These are phyloP conservation scores for Gypsophila paniculata DNA, from an alignment of 179 eudicot species.

Conservation along the genomic window DNA sequence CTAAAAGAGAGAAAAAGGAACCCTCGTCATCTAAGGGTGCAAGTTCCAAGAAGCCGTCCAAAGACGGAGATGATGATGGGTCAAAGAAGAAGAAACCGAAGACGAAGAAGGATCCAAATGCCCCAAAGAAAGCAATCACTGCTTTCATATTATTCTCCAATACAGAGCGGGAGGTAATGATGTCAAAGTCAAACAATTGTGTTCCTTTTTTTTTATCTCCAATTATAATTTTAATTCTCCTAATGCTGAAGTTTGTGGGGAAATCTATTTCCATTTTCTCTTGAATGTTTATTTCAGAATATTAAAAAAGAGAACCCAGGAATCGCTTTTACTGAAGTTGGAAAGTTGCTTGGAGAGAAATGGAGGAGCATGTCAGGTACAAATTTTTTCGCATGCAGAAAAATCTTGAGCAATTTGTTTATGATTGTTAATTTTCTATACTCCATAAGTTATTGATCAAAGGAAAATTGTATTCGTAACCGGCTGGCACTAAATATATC, in stretches of 20 bases:
- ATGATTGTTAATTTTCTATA: background rate
- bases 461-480: background rate
- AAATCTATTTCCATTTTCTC: background rate
- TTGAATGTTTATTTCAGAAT: slow-evolving; percentile 40
- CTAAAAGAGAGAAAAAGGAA: slow-evolving; percentile 69
- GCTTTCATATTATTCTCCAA: slow-evolving; percentile 76
- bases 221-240: background rate
- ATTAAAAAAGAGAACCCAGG: slow-evolving; percentile 72
- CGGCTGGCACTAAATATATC: background rate
- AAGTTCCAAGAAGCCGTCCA: slow-evolving; percentile 55
- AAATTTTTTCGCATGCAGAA: background rate
- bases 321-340: slow-evolving; percentile 59
- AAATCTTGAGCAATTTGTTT: background rate
- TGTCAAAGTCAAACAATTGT: background rate
- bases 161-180: slow-evolving; percentile 73
- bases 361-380: slow-evolving; percentile 88
- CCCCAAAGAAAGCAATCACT: slow-evolving; percentile 77
- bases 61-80: slow-evolving; percentile 63
- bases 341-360: slow-evolving; percentile 76
- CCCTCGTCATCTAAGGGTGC: slow-evolving; percentile 48
- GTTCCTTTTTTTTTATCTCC: background rate
- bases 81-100: slow-evolving; percentile 76
- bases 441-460: background rate
- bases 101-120: slow-evolving; percentile 93
- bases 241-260: background rate